Base-by-base conservation (phyloP, 2,329 filamentous ascomycete genomes). In the Podosphaera fusca region DNA sequence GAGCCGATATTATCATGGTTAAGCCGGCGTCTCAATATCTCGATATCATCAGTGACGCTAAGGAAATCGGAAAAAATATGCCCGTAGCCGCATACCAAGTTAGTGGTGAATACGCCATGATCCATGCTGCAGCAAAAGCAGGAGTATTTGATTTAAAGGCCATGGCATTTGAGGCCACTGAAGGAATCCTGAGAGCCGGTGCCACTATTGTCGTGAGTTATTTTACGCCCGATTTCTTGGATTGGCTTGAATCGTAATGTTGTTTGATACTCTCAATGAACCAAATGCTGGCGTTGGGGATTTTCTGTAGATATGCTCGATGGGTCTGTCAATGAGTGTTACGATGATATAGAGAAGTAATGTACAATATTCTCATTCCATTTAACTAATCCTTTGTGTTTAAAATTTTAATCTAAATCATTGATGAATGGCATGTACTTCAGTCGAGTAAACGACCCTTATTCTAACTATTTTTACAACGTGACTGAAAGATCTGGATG, bases 1-100 rank as follows among this genome's bases (percentile, higher is more conserved):
- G 92, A 33, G 92, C 92, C 29, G 92, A 98, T 67, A 87, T 95
- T 63, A 95, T 98, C 71, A 95, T 98, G 90, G 92, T 98, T 60
- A 98, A 98, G 76, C 92, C 92, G 1, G 92, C 92, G 8, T 85
- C 85, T 64, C 87, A 90, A 70, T 98, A 95, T 69, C 77, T 98
- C 51, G 92, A 98, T 70, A 95, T 98, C 65, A 96, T 98, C 69
- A 87, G 86, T 63, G 92, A 98, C 67, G 92, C 92, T 56, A 96
- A 95, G 74, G 88, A 95, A 56, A 78, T 96, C 56, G 90, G 87
- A 59, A 84, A 82, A 67, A 88, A 96, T 69, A 76, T 96, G 69
- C 92, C 92, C 1, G 78, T 98, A 40, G 90, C 92, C 1, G 90
- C 92, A 30, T 98, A 98, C 70, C 92, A 98, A 69, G 92, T 98